Conservation (phyloP, 1,284 basidiomycete genomes). For the Ustilago esculenta region DNA sequence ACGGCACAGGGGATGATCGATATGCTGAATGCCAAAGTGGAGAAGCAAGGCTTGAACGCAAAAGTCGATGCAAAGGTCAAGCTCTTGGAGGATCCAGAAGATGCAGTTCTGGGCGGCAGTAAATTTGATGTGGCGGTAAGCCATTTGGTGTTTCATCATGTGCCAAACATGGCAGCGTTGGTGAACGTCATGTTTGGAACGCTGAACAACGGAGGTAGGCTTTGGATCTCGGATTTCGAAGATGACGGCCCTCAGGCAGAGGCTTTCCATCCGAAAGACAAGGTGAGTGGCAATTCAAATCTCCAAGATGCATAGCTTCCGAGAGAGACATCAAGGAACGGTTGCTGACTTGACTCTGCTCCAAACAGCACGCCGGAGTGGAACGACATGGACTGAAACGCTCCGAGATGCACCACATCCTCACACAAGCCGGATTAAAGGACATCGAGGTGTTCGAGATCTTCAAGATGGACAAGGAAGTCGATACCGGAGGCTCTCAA, state of each 20-base stretch:
- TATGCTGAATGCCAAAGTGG: slow-evolving; percentile 36
- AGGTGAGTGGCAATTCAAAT: slow-evolving; percentile 18
- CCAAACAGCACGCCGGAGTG: slow-evolving; percentile 36
- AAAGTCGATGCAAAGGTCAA: slow-evolving; percentile 29
- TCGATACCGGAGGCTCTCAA: slow-evolving; percentile 16
- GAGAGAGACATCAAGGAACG: too few relatives aligned
- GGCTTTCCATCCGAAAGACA: slow-evolving; percentile 45
- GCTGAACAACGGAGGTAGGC: slow-evolving; percentile 9
- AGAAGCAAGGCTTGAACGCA: not conserved
- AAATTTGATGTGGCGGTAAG: slow-evolving; percentile 32
- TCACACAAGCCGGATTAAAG: slow-evolving; percentile 27
- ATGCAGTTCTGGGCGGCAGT: slow-evolving; percentile 16
- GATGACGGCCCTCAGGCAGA: slow-evolving; percentile 28
- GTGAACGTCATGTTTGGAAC: slow-evolving; percentile 29
- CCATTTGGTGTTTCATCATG: slow-evolving; percentile 50
- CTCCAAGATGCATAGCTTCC: too few relatives aligned
- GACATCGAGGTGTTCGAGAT: slow-evolving; percentile 45
- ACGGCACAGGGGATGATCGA: slow-evolving; percentile 40
- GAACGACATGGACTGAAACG: slow-evolving; percentile 44
- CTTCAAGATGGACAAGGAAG: slow-evolving; percentile 34
- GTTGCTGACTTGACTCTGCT: too few relatives aligned
- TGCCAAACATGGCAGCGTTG: slow-evolving; percentile 30
- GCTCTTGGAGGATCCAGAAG: slow-evolving; percentile 36
- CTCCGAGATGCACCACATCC: slow-evolving; percentile 30
- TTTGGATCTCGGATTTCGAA: slow-evolving; percentile 45